Evolutionary conservation across 345 rosid genomes (phyloP), one percentile per base, ranked within the genome.

Genomic region (Rhizophora mangle): DNA sequence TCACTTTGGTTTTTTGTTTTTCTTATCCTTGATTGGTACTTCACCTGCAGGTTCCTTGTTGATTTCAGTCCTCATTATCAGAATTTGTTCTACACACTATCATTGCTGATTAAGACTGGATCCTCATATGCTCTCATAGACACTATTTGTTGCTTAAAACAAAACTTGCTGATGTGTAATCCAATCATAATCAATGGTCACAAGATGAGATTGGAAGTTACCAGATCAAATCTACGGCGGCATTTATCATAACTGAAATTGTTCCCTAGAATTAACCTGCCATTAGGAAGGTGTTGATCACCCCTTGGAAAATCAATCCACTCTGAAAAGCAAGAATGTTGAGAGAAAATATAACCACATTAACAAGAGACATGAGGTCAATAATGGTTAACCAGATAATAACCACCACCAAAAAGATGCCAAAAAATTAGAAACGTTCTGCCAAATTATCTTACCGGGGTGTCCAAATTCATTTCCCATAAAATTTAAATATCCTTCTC

Each of bases 401-500:
- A 60, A 51, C 32, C 53, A 67, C 34, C 37, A 30, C 24, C 47
- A 57, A 62, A 37, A 34, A 32, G 18, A 62, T 6, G 53, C n/a
- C 19, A 5, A 21, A 46, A 22, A 75, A 59, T 34, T 34, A 56
- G 62, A 51, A 56, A 52, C 27, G 59, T 61, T 47, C 56, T 60
- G 36, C 46, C 32, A 27, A 24, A 16, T 43, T 27, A 69, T 72
- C 74, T 74, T 83, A 91, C 98, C 98, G 15, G 98, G 97, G 80
- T 94, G 98, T 66, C 98, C 98, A 80, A 94, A 94, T 81, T 94
- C 98, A 82, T 94, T 94, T 71, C 98, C 98, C 98, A 94, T 94
- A 74, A 94, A 94, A 77, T 91, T 94, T 79, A 94, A 83, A 84
- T 94, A 94, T 73, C 93, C 97, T 85, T 94, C 98, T 71, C 98